A percentile compares a stretch with the other conserved stretches of the same genome.
Evolutionary conservation across 352 stramenopile genomes (phyloP).

Genomic region (Globisporangium camurandrum): DNA sequence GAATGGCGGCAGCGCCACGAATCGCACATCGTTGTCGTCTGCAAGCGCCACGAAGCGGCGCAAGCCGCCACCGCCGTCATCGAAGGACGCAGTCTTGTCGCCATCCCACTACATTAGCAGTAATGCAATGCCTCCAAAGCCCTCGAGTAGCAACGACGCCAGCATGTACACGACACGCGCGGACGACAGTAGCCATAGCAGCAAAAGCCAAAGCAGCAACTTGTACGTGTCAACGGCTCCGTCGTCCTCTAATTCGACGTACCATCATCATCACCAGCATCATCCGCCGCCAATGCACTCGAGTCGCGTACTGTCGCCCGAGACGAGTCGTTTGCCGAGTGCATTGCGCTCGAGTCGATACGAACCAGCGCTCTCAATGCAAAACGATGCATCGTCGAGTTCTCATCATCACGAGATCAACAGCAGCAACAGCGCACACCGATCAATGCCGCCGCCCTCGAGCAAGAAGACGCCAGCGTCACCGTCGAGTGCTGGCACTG

Average conservation of each 20-base stretch:
- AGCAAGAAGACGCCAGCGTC: constrained; percentile 6
- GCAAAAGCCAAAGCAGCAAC: too few relatives aligned
- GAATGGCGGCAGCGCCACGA: constrained; percentile 14
- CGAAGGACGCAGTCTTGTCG: not conserved
- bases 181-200: constrained; percentile 2
- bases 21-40: constrained; percentile 24
- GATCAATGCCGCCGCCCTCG: not conserved
- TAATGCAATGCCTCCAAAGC: constrained; percentile 5
- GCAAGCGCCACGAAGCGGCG: constrained; percentile 23
- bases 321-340: constrained; percentile 24
- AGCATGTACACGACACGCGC: constrained; percentile 6
- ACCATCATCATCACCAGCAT: too few relatives aligned
- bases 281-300: constrained; percentile 8
- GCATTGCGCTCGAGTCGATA: constrained; percentile 24
- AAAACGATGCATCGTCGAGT: too few relatives aligned
- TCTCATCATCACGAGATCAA: too few relatives aligned
- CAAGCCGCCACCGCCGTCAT: constrained; percentile 12
- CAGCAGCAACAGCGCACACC: constrained; percentile 10
- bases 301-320: constrained; percentile 19
- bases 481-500: not conserved
- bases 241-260: too few relatives aligned
- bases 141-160: constrained; percentile 17
- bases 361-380: constrained; percentile 2
- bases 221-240: not conserved
- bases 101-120: not conserved